A percentile compares a stretch with the other conserved stretches of the same genome.
Conservation (phyloP, 2,329 filamentous ascomycete genomes). For the Sclerotinia sclerotiorum region DNA sequence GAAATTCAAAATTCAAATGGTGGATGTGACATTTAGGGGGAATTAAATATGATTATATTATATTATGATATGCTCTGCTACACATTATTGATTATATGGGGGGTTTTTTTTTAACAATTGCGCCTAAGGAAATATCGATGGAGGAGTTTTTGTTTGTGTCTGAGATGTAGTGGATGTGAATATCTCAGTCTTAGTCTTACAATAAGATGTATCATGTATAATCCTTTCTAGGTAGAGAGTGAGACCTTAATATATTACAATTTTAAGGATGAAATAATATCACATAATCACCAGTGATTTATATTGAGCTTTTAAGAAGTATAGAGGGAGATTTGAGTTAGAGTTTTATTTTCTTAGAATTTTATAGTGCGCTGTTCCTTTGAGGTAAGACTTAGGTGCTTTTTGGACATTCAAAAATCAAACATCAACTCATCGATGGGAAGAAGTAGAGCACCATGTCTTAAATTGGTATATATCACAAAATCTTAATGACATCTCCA, state of each 20-base stretch:
- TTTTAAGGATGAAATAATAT: not conserved
- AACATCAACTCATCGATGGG: not conserved
- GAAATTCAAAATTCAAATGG: not conserved
- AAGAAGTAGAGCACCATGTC: not conserved
- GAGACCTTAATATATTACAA: too few species aligned
- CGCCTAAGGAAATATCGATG: too few species aligned
- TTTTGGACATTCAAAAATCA: too few species aligned
- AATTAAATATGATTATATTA: not conserved
- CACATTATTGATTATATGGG: not conserved
- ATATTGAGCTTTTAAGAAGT: not conserved
- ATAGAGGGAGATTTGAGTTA: not conserved
- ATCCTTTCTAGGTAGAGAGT: not conserved
- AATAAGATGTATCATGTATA: not conserved
- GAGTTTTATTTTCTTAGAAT: not conserved
- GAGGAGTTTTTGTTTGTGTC: too few species aligned
- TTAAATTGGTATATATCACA: not conserved
- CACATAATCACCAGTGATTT: not conserved
- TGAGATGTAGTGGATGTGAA: not conserved
- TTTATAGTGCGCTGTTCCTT: too few species aligned
- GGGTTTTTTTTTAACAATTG: not conserved
- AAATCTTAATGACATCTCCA: not conserved
- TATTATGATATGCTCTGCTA: too few species aligned
- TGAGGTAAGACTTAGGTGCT: not conserved
- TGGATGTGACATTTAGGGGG: not conserved
- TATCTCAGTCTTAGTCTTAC: not conserved